Conservation (phyloP, 2,329 filamentous ascomycete genomes). For the Fonsecaea pedrosoi region DNA sequence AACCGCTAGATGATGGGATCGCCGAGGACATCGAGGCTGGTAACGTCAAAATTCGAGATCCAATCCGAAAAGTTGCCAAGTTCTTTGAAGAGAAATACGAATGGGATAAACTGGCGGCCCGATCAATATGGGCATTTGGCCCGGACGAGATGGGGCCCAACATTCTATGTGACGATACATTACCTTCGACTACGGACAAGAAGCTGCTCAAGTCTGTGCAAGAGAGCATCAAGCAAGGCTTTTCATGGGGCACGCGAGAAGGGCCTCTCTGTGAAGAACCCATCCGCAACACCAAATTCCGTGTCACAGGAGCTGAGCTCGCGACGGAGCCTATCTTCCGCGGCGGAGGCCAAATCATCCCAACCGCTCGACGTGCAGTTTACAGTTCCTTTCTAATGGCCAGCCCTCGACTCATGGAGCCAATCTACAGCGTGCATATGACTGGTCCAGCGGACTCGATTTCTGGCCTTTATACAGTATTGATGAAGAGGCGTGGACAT, state of each 20-base stretch:
- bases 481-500: conserved; percentile 86
- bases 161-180: conserved; percentile 93
- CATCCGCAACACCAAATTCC: conserved; percentile 97
- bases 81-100: conserved; percentile 98
- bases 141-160: conserved; percentile 95
- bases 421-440: conserved; percentile 90
- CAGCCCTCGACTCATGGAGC: conserved; percentile 94
- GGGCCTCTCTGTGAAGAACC: conserved; percentile 98
- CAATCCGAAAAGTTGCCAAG: conserved; percentile 88
- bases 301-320: conserved; percentile 86
- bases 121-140: conserved; percentile 98
- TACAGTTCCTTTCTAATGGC: conserved; percentile 98
- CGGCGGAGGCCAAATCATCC: conserved; percentile 96
- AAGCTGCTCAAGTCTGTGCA: conserved; percentile 84
- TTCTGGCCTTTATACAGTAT: conserved; percentile 86
- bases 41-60: conserved; percentile 88
- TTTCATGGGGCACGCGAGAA: conserved; percentile 94
- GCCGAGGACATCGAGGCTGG: conserved; percentile 93
- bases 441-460: conserved; percentile 90
- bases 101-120: conserved; percentile 91
- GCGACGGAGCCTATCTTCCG: conserved; percentile 91
- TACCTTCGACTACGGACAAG: conserved; percentile 93
- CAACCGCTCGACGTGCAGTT: conserved; percentile 87
- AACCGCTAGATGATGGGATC: conserved; percentile 93
- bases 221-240: conserved; percentile 93